phyloP scores from a whole-genome alignment of 345 rosid species.

The Euclidium syriacum region DNA sequence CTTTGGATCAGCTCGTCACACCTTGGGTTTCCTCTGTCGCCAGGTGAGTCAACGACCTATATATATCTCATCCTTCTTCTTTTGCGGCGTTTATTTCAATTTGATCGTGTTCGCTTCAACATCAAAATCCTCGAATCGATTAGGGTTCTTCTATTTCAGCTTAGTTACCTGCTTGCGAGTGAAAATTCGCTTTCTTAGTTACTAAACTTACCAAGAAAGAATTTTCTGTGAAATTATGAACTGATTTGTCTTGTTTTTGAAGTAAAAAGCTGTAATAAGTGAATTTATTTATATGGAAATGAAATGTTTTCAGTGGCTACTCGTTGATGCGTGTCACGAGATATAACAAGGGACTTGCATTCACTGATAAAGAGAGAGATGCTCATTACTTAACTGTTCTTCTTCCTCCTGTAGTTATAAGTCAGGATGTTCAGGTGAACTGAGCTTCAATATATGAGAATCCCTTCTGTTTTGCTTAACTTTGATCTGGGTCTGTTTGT shows the following conservation, averaged over 20 bases:
- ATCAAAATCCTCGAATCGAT: too few species aligned
- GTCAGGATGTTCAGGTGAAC: conserved; percentile 77
- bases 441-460: not conserved
- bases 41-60: conserved; percentile 45
- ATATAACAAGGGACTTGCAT: conserved; percentile 94
- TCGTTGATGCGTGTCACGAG: conserved; percentile 83
- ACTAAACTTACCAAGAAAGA: not conserved
- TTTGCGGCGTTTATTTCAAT: too few species aligned
- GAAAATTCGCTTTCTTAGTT: not conserved
- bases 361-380: conserved; percentile 82
- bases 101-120: too few species aligned
- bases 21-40: conserved; percentile 94
- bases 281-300: not conserved
- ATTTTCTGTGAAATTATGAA: not conserved
- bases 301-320: conserved; percentile 55
- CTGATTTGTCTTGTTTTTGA: not conserved
- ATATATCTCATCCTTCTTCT: not conserved
- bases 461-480: not conserved
- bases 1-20: conserved; percentile 80
- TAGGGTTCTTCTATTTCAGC: not conserved
- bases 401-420: conserved; percentile 68
- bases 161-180: not conserved
- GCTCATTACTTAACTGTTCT: conserved; percentile 92
- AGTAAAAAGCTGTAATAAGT: not conserved
- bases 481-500: conserved; percentile 4